Evolutionary conservation across 345 rosid genomes (phyloP).

Genomic region (Citropsis articulata): DNA sequence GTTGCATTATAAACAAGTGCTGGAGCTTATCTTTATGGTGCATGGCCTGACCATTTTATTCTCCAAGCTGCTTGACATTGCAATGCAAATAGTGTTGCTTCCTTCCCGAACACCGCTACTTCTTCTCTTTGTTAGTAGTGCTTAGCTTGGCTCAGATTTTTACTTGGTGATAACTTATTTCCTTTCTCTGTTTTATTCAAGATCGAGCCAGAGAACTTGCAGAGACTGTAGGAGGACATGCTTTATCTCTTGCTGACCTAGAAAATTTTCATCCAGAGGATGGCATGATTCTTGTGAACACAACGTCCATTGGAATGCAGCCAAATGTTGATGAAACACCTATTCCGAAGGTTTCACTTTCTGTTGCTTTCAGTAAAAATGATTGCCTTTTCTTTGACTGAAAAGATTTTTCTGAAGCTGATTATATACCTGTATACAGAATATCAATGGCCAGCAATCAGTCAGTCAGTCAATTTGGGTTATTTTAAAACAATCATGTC

Average conservation of each 20-base stretch:
- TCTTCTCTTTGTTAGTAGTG: neutral
- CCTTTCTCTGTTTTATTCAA: slow-evolving; percentile 26
- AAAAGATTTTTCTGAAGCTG: neutral
- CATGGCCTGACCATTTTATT: neutral
- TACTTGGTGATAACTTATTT: slow-evolving; percentile 16
- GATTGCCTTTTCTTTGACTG: neutral
- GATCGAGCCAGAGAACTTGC: slow-evolving; percentile 81
- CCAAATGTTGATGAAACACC: slow-evolving; percentile 90
- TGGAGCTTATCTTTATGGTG: neutral
- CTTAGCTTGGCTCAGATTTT: neutral
- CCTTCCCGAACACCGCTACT: neutral
- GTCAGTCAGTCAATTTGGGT: neutral
- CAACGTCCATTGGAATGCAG: slow-evolving; percentile 95
- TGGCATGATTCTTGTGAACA: slow-evolving; percentile 86
- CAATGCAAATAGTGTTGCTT: neutral
- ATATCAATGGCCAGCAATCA: neutral
- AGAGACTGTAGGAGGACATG: slow-evolving; percentile 65
- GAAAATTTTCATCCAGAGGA: slow-evolving; percentile 64
- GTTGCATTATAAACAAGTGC: neutral
- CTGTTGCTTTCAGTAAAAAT: neutral
- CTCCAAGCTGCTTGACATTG: neutral
- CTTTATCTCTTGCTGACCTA: slow-evolving; percentile 70
- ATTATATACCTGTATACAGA: neutral
- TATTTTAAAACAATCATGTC: neutral
- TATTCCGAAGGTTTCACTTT: slow-evolving; percentile 58